These are phyloP conservation scores for Earliella scabrosa DNA, from an alignment of 1,284 basidiomycete species.

Conservation along the genomic window DNA sequence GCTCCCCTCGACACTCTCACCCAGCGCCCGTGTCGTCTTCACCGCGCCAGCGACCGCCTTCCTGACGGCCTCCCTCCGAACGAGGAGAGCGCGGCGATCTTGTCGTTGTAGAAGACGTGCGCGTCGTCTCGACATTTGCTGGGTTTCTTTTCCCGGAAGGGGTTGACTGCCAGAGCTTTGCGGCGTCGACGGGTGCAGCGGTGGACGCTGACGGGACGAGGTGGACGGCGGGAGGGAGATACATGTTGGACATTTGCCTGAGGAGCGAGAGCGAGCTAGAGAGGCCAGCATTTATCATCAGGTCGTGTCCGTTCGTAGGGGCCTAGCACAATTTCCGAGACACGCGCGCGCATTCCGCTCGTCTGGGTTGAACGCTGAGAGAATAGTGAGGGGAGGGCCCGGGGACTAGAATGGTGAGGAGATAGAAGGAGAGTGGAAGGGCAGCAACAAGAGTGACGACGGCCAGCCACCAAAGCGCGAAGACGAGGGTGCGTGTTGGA, in stretches of 20 bases:
- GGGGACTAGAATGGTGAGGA: too few relatives aligned
- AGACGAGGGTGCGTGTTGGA: too few relatives aligned
- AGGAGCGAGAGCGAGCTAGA: constrained; percentile 15
- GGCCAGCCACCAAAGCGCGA: too few relatives aligned
- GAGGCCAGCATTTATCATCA: constrained; percentile 13
- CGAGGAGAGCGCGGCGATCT: constrained; percentile 61
- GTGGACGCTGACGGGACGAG: constrained; percentile 40
- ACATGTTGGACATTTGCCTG: constrained; percentile 41
- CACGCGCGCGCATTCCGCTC: too few relatives aligned
- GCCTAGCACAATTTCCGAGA: too few relatives aligned
- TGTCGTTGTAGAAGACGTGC: constrained; percentile 65
- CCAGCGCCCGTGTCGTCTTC: constrained; percentile 62
- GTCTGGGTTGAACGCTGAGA: too few relatives aligned
- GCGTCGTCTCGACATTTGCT: constrained; percentile 64
- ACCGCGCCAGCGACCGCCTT: constrained; percentile 71
- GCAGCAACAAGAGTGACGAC: too few relatives aligned
- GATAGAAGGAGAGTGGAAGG: too few relatives aligned
- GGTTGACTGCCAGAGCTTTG: constrained; percentile 47
- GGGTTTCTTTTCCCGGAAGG: constrained; percentile 42
- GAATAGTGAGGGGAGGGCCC: too few relatives aligned
- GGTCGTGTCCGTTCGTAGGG: too few relatives aligned
- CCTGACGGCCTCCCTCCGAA: constrained; percentile 69
- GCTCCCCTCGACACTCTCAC: constrained; percentile 52
- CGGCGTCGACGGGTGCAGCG: constrained; percentile 34
- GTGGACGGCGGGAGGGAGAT: constrained; percentile 49